Conservation (phyloP, 2,329 filamentous ascomycete genomes). For the Hymenoscyphus repandus region DNA sequence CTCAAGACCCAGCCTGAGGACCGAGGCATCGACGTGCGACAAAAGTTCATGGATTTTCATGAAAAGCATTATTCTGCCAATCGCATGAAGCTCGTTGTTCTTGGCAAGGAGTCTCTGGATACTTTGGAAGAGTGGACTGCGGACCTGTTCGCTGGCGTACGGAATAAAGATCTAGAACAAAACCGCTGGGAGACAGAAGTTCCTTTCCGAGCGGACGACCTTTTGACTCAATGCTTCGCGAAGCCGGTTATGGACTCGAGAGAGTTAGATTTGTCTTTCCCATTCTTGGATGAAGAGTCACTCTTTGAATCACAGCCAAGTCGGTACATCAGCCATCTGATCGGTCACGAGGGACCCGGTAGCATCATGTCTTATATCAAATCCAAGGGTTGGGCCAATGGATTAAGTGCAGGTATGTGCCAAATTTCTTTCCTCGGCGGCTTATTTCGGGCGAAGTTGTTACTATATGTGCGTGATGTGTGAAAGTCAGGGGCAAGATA, state of each 20-base stretch:
- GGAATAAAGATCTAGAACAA: conserved; percentile 60
- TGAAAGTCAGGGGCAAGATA: background rate
- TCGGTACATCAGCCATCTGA: conserved; percentile 65
- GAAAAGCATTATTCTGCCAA: conserved; percentile 70
- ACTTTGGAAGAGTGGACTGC: conserved; percentile 63
- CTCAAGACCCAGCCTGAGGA: conserved; percentile 63
- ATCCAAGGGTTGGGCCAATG: conserved; percentile 66
- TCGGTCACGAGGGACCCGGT: conserved; percentile 70
- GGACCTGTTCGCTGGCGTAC: conserved; percentile 62
- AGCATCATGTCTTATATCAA: conserved; percentile 70
- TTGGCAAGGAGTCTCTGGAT: conserved; percentile 63
- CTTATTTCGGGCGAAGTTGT: background rate
- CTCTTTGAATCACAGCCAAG: conserved; percentile 63
- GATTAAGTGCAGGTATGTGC: conserved; percentile 47
- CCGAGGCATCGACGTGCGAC: conserved; percentile 62
- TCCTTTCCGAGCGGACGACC: conserved; percentile 53
- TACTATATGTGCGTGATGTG: too few relatives aligned
- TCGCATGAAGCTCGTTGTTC: conserved; percentile 66
- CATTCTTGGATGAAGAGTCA: conserved; percentile 63
- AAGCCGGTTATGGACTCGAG: conserved; percentile 69
- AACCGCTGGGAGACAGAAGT: conserved; percentile 61
- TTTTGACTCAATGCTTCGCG: conserved; percentile 61
- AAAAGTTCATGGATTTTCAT: conserved; percentile 70
- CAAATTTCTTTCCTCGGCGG: background rate
- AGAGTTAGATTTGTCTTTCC: conserved; percentile 61